Base-by-base conservation (phyloP, 495 filamentous ascomycete genomes). In the Aspergillus conjunctus region DNA sequence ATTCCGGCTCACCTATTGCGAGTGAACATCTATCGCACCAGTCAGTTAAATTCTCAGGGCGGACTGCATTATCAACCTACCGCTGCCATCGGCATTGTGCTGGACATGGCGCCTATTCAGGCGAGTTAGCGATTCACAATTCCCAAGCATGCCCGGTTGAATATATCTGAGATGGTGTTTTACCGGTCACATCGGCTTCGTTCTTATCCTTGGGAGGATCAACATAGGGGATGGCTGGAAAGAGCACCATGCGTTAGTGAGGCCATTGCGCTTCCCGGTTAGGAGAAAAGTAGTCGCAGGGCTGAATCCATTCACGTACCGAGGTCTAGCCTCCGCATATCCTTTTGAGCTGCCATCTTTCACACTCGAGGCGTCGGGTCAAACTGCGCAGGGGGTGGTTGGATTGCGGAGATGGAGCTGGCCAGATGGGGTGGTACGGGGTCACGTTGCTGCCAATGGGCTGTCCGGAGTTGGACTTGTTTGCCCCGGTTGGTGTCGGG, bases 81-180 rank as follows among this genome's bases (percentile, higher is more conserved):
- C 56, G 92, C 92, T 56, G 91, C 91, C 92, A 97, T 97, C 37
- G 92, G 92, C 68, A 96, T 73, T 8, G 91, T 96, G 68, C 86
- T 93, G 12, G 88, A 84, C 72, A 94, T 82, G 21, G 90, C 89
- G 65, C 89, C 87, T 75, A 68, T 73, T 58, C 81, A 58, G 60
- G 14, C 54, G 11, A 52, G 57, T 66, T 56, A 71, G 59, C 48
- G 49, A 7, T 14, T n/a, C 61, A 68, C 14, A 41, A 17, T 9
- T 7, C 37, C 21, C 4, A 14, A 26, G 20, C 17, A 22, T 44
- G 26, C 49, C 39, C 54, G 54, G 32, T 17, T 41, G 15, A 14
- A 14, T 41, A 4, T 11, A 41, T 41, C 11, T 14, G 8, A 41
- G 9, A 41, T 22, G 5, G 20, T 53, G 34, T 59, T 69, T 64